Conservation (phyloP, 495 filamentous ascomycete species). For the Aspergillus kassunensis region DNA sequence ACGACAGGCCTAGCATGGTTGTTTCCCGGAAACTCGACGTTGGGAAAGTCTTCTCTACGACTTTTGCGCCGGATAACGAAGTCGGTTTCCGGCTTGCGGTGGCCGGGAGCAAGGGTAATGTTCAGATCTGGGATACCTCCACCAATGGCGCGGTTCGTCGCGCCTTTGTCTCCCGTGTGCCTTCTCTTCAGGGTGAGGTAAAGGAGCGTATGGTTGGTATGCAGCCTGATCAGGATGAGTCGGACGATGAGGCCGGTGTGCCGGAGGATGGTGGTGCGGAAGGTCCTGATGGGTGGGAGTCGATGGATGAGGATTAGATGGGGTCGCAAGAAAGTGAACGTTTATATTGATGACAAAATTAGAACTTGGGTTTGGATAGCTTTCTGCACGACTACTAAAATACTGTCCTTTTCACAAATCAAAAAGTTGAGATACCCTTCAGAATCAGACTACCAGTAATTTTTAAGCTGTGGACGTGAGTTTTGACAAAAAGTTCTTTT, state of each 20-base stretch:
- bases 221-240: slow-evolving; percentile 60
- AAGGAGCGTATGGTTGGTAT: slow-evolving; percentile 75
- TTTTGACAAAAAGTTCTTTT: no score
- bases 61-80: slow-evolving; percentile 82
- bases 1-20: slow-evolving; percentile 77
- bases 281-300: slow-evolving; percentile 68
- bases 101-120: slow-evolving; percentile 88
- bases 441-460: background rate
- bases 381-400: background rate
- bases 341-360: background rate
- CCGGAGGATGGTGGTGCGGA: slow-evolving; percentile 48
- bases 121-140: slow-evolving; percentile 95
- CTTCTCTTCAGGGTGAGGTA: slow-evolving; percentile 53
- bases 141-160: slow-evolving; percentile 88
- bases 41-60: slow-evolving; percentile 88
- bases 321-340: background rate
- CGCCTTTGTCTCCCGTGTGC: slow-evolving; percentile 73
- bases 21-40: slow-evolving; percentile 87
- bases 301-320: slow-evolving; percentile 77
- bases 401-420: background rate
- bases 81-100: slow-evolving; percentile 90
- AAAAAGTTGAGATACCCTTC: slow-evolving; percentile 12
- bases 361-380: background rate
- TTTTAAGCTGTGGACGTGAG: no score
- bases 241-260: slow-evolving; percentile 53